Evolutionary conservation across 2,329 filamentous ascomycete species (phyloP), one percentile per base, ranked within the genome.

Genomic region (Fusarium sp.): DNA sequence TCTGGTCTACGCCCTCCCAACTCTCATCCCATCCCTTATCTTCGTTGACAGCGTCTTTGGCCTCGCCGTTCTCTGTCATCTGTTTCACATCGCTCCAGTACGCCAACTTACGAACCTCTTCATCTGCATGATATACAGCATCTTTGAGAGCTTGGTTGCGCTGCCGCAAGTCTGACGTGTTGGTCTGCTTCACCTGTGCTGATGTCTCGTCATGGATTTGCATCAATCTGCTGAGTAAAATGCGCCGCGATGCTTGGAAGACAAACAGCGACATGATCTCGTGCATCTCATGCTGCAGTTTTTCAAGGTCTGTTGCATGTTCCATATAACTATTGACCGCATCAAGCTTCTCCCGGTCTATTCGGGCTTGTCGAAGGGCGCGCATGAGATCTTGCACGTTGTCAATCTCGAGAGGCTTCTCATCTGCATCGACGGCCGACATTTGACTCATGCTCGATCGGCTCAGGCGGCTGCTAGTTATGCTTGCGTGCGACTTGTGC

Each of bases 341-440:
- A 59, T 94, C 89, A 55, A 96, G 87, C 78, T 95, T 98, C 78
- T 98, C 94, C 31, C 95, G 86, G 72, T 99, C 95, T 65, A 99
- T 92, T 8, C 88, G 84, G 6, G 90, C 86, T 35, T 78, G 78
- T 61, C 88, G 89, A 50, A 99, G 75, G 3, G 85, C 83, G 19
- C 76, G 78, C 78, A 96, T 82, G 23, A 99, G 79, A 4, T 86
- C 85, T 4, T 87, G 84, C 15, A 92, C 84, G 69, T 92, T 84
- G 17, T 79, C 77, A 27, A 89, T 83, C 27, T 82, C 78, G 5
- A 78, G 79, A 46, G 88, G 83, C 43, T 88, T 85, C 52, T 85
- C 84, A 1, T 82, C 77, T 15, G 79, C 76, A 7, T 84, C 79
- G 0, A 77, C 75, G 44, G 70, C 66, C 31, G 75, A 71, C 6